Evolutionary conservation across 257 asterid species (phyloP).

Genomic region (Plectranthus barbatus): DNA sequence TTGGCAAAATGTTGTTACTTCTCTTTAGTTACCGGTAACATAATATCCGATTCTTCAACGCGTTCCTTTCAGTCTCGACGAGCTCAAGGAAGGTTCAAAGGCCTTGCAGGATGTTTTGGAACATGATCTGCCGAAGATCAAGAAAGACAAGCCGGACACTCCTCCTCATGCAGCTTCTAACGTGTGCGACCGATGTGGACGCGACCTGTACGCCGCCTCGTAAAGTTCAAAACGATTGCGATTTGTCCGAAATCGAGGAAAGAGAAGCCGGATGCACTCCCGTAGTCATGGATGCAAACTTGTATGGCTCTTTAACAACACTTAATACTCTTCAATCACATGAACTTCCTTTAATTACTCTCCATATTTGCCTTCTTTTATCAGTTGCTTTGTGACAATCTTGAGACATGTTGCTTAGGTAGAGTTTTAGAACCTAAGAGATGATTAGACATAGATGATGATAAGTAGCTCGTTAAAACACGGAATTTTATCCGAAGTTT

Average conservation of each 20-base stretch:
- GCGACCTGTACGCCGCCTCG: slow-evolving; percentile 35
- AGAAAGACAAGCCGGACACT: slow-evolving; percentile 42
- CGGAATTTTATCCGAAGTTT: too few species aligned
- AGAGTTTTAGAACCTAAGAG: background rate
- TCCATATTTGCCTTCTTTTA: background rate
- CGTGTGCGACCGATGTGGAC: slow-evolving; percentile 80
- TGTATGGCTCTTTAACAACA: slow-evolving; percentile 25
- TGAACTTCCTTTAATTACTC: background rate
- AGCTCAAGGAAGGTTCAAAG: slow-evolving; percentile 70
- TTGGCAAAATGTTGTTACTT: too few species aligned
- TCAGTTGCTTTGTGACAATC: background rate
- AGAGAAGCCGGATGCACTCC: slow-evolving; percentile 36
- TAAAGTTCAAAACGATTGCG: too few species aligned
- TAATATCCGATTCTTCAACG: background rate
- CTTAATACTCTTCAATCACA: background rate
- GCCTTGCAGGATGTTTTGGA: slow-evolving; percentile 63
- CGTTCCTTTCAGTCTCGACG: slow-evolving; percentile 49
- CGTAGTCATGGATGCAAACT: slow-evolving; percentile 71
- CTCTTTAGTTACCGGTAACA: background rate
- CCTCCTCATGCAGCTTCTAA: slow-evolving; percentile 26
- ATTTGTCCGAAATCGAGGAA: too few species aligned
- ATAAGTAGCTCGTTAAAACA: too few species aligned
- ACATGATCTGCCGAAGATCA: slow-evolving; percentile 62
- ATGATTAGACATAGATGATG: background rate
- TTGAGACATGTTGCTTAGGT: background rate